phyloP scores from a whole-genome alignment of 2,329 filamentous ascomycete genomes.

The Fusarium palustre region DNA sequence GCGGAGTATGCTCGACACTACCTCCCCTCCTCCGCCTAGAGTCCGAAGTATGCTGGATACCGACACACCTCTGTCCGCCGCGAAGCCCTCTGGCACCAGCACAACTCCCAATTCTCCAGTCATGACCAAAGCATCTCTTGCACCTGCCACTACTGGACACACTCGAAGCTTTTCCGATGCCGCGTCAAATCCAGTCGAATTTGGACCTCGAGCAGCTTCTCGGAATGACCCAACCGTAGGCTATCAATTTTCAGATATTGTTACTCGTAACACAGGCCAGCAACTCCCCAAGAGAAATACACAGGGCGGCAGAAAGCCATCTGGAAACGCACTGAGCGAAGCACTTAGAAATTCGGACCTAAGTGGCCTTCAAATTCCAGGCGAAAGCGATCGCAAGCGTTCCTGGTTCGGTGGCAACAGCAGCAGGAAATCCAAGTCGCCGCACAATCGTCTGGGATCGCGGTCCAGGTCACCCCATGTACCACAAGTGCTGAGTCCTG shows the following conservation, averaged over 20 bases:
- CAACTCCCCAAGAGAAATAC: constrained; percentile 64
- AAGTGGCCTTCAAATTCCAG: constrained; percentile 61
- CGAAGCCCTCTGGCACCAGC: constrained; percentile 47
- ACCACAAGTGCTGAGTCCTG: constrained; percentile 45
- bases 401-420: constrained; percentile 53
- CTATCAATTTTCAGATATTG: constrained; percentile 72
- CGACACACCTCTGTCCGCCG: constrained; percentile 50
- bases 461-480: constrained; percentile 54
- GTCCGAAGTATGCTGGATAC: constrained; percentile 67
- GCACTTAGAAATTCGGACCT: constrained; percentile 65
- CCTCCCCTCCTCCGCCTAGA: constrained; percentile 54
- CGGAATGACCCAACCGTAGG: constrained; percentile 60
- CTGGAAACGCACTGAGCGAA: constrained; percentile 61
- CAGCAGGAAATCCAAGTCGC: constrained; percentile 64
- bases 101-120: constrained; percentile 52
- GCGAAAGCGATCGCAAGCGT: constrained; percentile 58
- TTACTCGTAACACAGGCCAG: constrained; percentile 63
- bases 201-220: constrained; percentile 52
- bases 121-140: constrained; percentile 38
- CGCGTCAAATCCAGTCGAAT: constrained; percentile 59
- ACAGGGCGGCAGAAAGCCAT: constrained; percentile 55
- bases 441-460: constrained; percentile 59
- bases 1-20: constrained; percentile 61
- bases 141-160: constrained; percentile 39
- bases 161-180: constrained; percentile 69